Percentiles rank a stretch among this genome's conserved stretches.
phyloP scores from a whole-genome alignment of 768 basidiomycete genomes.

The Lactarius indigo region DNA sequence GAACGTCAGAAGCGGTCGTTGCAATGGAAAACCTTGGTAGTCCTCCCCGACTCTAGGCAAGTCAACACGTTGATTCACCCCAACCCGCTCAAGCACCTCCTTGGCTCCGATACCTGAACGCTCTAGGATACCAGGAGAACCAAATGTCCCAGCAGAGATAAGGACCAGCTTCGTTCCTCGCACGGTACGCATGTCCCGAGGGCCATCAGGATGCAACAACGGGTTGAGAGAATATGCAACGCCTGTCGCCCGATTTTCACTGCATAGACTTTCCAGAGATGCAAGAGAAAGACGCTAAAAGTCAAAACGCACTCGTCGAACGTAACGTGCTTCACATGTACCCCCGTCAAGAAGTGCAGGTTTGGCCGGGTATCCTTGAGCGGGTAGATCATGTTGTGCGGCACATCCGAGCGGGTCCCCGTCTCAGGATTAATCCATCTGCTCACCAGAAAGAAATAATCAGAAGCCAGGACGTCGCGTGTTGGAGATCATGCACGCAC shows the following conservation, averaged over 20 bases:
- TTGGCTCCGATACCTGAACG: conserved; percentile 44
- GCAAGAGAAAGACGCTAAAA: conserved; percentile 27
- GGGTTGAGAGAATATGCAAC: not conserved
- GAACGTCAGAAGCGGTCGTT: not conserved
- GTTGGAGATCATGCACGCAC: conserved; percentile 23
- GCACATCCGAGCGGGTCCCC: conserved; percentile 36
- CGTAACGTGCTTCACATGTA: conserved; percentile 35
- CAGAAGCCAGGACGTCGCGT: conserved; percentile 35
- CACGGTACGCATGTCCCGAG: conserved; percentile 20
- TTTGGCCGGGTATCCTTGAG: conserved; percentile 34
- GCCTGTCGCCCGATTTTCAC: conserved; percentile 28
- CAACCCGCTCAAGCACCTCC: conserved; percentile 31
- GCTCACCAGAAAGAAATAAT: conserved; percentile 2
- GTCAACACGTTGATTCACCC: conserved; percentile 34
- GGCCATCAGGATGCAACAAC: conserved; percentile 25
- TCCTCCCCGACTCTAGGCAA: conserved; percentile 38
- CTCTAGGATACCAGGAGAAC: conserved; percentile 41
- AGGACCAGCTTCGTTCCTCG: conserved; percentile 38
- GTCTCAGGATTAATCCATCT: conserved; percentile 52
- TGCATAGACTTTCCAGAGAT: not conserved
- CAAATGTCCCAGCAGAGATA: conserved; percentile 39
- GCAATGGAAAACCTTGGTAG: conserved; percentile 30
- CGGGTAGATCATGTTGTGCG: conserved; percentile 41
- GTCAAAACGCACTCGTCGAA: conserved; percentile 29
- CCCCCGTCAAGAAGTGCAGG: conserved; percentile 33